These are phyloP conservation scores for Glebionis coronaria DNA, from an alignment of 129 eudicot genomes.

Conservation along the genomic window DNA sequence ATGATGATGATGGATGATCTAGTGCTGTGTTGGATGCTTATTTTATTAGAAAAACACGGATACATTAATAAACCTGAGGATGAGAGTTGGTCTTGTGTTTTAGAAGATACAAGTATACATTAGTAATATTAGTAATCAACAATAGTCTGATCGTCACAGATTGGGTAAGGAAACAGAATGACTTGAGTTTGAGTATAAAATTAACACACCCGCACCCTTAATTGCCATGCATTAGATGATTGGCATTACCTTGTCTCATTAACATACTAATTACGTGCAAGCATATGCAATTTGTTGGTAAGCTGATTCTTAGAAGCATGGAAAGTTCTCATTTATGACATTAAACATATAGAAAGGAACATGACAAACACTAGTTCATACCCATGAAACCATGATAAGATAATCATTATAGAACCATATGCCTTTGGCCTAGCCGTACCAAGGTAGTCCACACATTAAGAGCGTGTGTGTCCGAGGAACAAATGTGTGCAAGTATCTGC, in stretches of 20 bases:
- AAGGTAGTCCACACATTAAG: no score
- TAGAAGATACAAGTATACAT: background rate
- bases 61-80: background rate
- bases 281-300: background rate
- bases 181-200: background rate
- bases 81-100: background rate
- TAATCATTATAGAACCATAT: no score
- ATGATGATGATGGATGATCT: background rate
- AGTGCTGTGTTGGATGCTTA: background rate
- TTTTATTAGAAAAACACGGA: background rate
- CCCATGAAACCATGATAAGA: no score
- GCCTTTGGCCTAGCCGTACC: no score
- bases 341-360: background rate
- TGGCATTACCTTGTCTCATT: background rate
- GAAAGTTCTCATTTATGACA: background rate
- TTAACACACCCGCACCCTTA: background rate
- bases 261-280: background rate
- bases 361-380: no score
- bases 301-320: background rate
- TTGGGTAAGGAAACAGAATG: background rate
- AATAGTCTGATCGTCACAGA: background rate
- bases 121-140: background rate
- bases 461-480: background rate
- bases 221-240: background rate
- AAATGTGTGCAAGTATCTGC: no score